A percentile compares a stretch with the other conserved stretches of the same genome.
Evolutionary conservation across 495 filamentous ascomycete genomes (phyloP).

Genomic region (Podospora comata): DNA sequence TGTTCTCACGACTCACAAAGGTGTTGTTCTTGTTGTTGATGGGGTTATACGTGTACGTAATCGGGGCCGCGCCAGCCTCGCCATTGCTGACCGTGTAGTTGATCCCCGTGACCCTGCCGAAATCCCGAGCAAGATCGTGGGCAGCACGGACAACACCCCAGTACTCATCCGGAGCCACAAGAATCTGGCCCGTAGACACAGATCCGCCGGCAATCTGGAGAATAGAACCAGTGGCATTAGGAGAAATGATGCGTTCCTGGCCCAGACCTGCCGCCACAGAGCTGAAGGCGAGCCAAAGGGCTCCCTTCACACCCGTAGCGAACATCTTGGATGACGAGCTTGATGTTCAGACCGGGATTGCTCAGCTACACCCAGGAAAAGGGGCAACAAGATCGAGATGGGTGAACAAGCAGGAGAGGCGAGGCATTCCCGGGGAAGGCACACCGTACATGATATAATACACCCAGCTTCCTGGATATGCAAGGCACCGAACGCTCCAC

Average conservation of each 20-base stretch:
- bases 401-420: not conserved
- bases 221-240: slow-evolving; percentile 37
- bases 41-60: slow-evolving; percentile 42
- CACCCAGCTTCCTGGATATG: slow-evolving; percentile 27
- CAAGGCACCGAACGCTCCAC: slow-evolving; percentile 27
- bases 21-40: slow-evolving; percentile 47
- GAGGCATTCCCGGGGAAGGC: not conserved
- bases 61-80: slow-evolving; percentile 36
- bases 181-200: slow-evolving; percentile 47
- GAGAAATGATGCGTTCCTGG: slow-evolving; percentile 55
- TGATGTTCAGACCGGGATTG: not conserved
- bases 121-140: slow-evolving; percentile 64
- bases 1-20: slow-evolving; percentile 31
- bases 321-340: slow-evolving; percentile 23
- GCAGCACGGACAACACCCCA: slow-evolving; percentile 66
- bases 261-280: slow-evolving; percentile 47
- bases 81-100: slow-evolving; percentile 56
- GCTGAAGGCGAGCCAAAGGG: slow-evolving; percentile 27
- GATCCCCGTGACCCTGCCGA: slow-evolving; percentile 63
- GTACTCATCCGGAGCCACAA: slow-evolving; percentile 56
- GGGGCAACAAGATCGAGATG: not conserved
- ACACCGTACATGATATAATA: slow-evolving; percentile 21
- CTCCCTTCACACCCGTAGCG: slow-evolving; percentile 22
- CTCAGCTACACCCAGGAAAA: not conserved
- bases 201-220: slow-evolving; percentile 47